Conservation (phyloP, 495 filamentous ascomycete genomes). For the Annulohypoxylon maeteangense region DNA sequence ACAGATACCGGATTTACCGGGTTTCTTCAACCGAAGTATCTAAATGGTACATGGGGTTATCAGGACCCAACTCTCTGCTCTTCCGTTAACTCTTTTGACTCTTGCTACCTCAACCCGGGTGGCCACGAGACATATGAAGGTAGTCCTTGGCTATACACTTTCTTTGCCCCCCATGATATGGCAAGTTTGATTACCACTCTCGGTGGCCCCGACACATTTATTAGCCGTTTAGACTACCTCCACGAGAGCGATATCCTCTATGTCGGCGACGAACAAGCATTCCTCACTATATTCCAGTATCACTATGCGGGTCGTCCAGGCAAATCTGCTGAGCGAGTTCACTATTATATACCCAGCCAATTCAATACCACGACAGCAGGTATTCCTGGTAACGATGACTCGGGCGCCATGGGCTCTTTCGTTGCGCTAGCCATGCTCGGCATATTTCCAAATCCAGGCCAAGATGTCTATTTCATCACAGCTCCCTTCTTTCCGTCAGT, state of each 20-base stretch:
- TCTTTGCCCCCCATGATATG: slow-evolving; percentile 75
- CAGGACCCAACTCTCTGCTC: slow-evolving; percentile 67
- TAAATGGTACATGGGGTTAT: slow-evolving; percentile 70
- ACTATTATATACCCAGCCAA: slow-evolving; percentile 71
- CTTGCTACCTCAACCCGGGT: slow-evolving; percentile 67
- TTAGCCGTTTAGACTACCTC: slow-evolving; percentile 68
- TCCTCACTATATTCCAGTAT: slow-evolving; percentile 72
- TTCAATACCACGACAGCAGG: slow-evolving; percentile 68
- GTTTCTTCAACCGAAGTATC: slow-evolving; percentile 71
- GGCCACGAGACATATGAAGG: slow-evolving; percentile 74
- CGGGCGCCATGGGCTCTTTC: slow-evolving; percentile 75
- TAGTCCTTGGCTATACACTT: slow-evolving; percentile 71
- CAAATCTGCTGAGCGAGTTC: slow-evolving; percentile 67
- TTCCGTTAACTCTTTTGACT: slow-evolving; percentile 58
- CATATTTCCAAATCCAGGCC: slow-evolving; percentile 73
- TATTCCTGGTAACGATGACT: slow-evolving; percentile 77
- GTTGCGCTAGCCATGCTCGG: slow-evolving; percentile 71
- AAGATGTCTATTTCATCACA: slow-evolving; percentile 74
- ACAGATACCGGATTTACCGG: slow-evolving; percentile 68
- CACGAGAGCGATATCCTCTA: slow-evolving; percentile 69
- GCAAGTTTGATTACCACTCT: slow-evolving; percentile 65
- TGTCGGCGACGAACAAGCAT: slow-evolving; percentile 73
- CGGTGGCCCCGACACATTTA: slow-evolving; percentile 67
- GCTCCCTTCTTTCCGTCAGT: slow-evolving; percentile 71
- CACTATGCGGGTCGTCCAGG: slow-evolving; percentile 73